phyloP scores from a whole-genome alignment of 176 grass and related monocot genomes.

The Aegilops longissima region DNA sequence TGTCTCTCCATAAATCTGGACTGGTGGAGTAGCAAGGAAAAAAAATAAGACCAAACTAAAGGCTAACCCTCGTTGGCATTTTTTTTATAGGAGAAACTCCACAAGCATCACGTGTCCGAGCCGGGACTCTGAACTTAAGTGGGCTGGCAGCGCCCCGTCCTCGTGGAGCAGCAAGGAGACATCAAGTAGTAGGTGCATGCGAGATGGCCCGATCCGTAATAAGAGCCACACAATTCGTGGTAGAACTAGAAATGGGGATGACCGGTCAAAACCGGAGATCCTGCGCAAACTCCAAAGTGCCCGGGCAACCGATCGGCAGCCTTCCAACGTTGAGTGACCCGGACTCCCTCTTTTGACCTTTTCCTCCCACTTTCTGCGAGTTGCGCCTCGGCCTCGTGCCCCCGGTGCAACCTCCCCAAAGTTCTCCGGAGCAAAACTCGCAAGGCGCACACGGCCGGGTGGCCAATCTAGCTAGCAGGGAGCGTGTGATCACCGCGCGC shows the following conservation, averaged over 20 bases:
- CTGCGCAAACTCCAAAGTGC: conserved; percentile 9
- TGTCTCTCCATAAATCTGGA: too few species aligned
- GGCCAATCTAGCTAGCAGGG: neutral
- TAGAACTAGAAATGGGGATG: neutral
- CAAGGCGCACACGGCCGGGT: neutral
- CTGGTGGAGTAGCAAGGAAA: too few species aligned
- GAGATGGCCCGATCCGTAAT: neutral
- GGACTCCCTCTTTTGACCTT: neutral
- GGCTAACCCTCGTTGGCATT: too few species aligned
- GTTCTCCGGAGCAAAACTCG: neutral
- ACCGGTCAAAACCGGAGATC: neutral
- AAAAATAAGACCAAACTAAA: too few species aligned
- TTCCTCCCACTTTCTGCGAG: neutral
- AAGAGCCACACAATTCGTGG: neutral
- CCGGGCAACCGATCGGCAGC: conserved; percentile 24
- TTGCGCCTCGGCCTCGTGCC: neutral
- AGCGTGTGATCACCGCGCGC: neutral
- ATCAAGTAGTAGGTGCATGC: neutral
- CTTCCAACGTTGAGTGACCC: neutral
- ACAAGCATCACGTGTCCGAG: too few species aligned
- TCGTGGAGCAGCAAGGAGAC: too few species aligned
- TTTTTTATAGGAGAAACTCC: too few species aligned
- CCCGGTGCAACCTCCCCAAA: neutral
- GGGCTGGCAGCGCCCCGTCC: too few species aligned
- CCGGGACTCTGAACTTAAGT: too few species aligned